Evolutionary conservation across 2,329 filamentous ascomycete genomes (phyloP), one percentile per base, ranked within the genome.

Genomic region (Clonostachys byssicola): DNA sequence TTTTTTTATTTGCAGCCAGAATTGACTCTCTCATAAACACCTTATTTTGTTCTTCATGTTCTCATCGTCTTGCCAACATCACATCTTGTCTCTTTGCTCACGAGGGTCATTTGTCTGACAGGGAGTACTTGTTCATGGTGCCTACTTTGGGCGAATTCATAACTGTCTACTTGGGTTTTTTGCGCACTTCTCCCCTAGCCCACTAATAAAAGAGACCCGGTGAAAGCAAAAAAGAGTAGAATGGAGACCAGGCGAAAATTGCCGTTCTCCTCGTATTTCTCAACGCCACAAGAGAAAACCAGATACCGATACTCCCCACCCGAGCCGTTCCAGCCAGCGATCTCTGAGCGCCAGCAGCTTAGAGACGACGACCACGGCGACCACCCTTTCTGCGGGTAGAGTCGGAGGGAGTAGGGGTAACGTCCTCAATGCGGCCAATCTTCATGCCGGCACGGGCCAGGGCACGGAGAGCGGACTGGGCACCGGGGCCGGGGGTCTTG

Each of bases 331-430:
- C 60, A 59, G 44, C 36, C 50, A 44, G 43, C 48, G 44, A 49
- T 41, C 23, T 30, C 23, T 30, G 23, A 30, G 23, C 23, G 23
- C 36, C 12, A 12, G 36, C 14, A 39, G 46, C 77, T 89, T 81
- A 99, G 77, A 99, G 89, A 96, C 94, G 92, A 81, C 94, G 94
- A 97, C 94, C 94, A 89, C 94, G 92, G 79, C 94, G 92, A 96
- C 94, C 94, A 82, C 94, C 94, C 91, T 99, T 99, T 82, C 92
- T 92, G 80, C 94, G 89, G 69, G 94, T 99, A 74, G 90, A 96
- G 79, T 99, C 94, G 75, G 94, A 99, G 65, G 95, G 94, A 54
- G 94, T 99, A 66, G 94, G 94, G 65, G 95, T 99, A 58, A 99
- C 94, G 74, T 99, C 94, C 88, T 99, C 94, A 68, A 99, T 99